These are phyloP conservation scores for Botrytis medusae DNA, from an alignment of 2,329 filamentous ascomycete species.

Conservation along the genomic window DNA sequence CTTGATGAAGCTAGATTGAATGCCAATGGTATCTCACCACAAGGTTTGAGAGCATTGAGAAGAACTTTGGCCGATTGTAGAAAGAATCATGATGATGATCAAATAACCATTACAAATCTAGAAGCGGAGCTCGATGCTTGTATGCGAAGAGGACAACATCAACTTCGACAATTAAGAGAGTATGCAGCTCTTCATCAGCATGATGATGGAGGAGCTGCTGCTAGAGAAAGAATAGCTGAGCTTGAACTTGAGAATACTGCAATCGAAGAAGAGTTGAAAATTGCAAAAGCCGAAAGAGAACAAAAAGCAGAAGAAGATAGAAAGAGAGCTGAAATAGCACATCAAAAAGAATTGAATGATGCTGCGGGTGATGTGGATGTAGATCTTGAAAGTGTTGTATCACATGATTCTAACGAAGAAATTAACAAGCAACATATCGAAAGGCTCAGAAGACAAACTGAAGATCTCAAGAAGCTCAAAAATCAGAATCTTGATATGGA, in stretches of 20 bases:
- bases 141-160: not conserved
- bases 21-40: conserved; percentile 9
- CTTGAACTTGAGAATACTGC: not conserved
- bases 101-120: not conserved
- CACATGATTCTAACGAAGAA: conserved; percentile 7
- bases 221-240: not conserved
- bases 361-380: not conserved
- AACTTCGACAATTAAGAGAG: not conserved
- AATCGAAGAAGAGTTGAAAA: not conserved
- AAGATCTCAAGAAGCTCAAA: not conserved
- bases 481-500: not conserved
- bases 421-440: conserved; percentile 9
- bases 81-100: not conserved
- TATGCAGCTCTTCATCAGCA: not conserved
- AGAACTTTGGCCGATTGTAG: not conserved
- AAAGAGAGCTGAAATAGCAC: not conserved
- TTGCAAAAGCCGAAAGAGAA: not conserved
- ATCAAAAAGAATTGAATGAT: not conserved
- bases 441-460: not conserved
- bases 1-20: conserved; percentile 8
- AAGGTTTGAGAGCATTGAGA: not conserved
- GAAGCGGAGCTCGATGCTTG: conserved; percentile 2
- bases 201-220: not conserved
- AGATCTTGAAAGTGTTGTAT: not conserved
- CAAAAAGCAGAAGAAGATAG: not conserved